Percentiles rank a stretch among this genome's conserved stretches.
phyloP scores from a whole-genome alignment of 1,139 yeast genomes.

The Hyphopichia burtonii region DNA sequence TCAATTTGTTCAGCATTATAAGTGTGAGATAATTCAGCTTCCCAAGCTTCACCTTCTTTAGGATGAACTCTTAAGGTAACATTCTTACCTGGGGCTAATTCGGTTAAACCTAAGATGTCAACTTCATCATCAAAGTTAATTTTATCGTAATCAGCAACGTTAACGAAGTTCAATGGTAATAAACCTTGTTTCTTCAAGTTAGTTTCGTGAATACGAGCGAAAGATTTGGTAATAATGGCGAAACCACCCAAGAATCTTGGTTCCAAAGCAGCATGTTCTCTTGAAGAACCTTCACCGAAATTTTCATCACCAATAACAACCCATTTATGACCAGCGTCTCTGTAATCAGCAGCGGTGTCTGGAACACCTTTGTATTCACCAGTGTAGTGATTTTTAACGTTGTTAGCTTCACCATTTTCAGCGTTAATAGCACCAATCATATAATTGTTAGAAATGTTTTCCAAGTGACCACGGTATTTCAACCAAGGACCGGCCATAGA shows the following conservation, averaged over 20 bases:
- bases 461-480: conserved; percentile 99
- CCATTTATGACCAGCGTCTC: conserved; percentile 91
- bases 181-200: conserved; percentile 54
- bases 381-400: conserved; percentile 83
- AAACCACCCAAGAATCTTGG: conserved; percentile 99
- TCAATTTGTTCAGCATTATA: conserved; percentile 95
- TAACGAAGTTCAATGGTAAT: conserved; percentile 90
- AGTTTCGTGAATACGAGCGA: conserved; percentile 84
- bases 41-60: conserved; percentile 82
- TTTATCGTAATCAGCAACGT: conserved; percentile 90
- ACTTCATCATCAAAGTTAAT: conserved; percentile 88
- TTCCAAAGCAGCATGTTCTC: conserved; percentile 99
- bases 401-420: conserved; percentile 94
- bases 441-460: conserved; percentile 97
- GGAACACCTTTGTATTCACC: conserved; percentile 96
- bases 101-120: conserved; percentile 81
- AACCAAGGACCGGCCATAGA: conserved; percentile 99
- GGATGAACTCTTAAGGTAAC: conserved; percentile 88
- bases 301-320: conserved; percentile 99
- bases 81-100: conserved; percentile 91
- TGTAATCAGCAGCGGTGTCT: conserved; percentile 92
- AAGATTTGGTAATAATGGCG: conserved; percentile 95
- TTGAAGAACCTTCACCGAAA: conserved; percentile 99
- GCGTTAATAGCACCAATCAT: conserved; percentile 99
- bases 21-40: conserved; percentile 88